Percentiles rank a stretch among this genome's conserved stretches.
Conservation (phyloP, 805 yeast genomes). For the Limtongia smithiae region DNA sequence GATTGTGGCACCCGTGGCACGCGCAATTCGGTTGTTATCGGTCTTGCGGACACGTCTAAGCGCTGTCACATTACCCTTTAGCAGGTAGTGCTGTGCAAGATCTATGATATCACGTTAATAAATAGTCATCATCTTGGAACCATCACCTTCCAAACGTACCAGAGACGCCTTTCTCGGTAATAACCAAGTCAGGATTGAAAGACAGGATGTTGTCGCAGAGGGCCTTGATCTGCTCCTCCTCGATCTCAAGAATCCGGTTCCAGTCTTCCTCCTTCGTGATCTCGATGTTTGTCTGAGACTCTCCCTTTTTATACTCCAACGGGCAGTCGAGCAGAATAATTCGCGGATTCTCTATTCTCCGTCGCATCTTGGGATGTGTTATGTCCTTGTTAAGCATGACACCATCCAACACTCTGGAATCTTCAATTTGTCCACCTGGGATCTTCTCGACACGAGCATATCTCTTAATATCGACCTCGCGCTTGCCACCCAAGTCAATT, state of each 20-base stretch:
- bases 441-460: slow-evolving; percentile 92
- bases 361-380: slow-evolving; percentile 97
- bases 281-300: slow-evolving; percentile 96
- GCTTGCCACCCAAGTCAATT: slow-evolving; percentile 50
- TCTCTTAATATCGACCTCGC: slow-evolving; percentile 86
- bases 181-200: slow-evolving; percentile 87
- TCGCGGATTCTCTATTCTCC: slow-evolving; percentile 83
- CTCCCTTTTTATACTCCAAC: slow-evolving; percentile 97
- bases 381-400: slow-evolving; percentile 92
- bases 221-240: slow-evolving; percentile 90
- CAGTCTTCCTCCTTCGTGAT: slow-evolving; percentile 95
- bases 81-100: slow-evolving; percentile 91
- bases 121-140: neutral
- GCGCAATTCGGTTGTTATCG: slow-evolving; percentile 92
- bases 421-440: slow-evolving; percentile 96
- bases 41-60: slow-evolving; percentile 92
- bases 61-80: slow-evolving; percentile 90
- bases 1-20: slow-evolving; percentile 97
- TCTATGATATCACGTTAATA: slow-evolving; percentile 40
- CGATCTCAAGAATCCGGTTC: slow-evolving; percentile 91
- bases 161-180: slow-evolving; percentile 97
- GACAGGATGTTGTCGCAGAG: slow-evolving; percentile 81
- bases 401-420: slow-evolving; percentile 84
- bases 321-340: slow-evolving; percentile 92
- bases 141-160: slow-evolving; percentile 35